Base-by-base conservation (phyloP, 495 filamentous ascomycete genomes). In the Apiosordaria backusii region DNA sequence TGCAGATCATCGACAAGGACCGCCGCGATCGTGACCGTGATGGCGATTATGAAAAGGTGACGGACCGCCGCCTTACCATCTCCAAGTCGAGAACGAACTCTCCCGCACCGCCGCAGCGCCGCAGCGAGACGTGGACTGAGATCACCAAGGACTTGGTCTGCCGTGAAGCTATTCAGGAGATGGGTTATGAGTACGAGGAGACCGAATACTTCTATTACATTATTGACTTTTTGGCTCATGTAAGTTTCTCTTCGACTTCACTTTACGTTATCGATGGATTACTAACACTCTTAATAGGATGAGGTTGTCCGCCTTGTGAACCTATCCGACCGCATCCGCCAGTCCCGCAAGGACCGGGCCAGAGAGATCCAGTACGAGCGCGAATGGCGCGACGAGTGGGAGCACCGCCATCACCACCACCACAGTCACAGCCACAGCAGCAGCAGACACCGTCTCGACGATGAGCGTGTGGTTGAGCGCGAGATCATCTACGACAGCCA, bases 71-170 rank as follows among this genome's bases (percentile, higher is more conserved):
- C 22, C 74, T 82, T 57, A 68, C 73, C 24, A 73, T 79, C 65
- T 77, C 73, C 53, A 65, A 71, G 22, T 69, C 66, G 15, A 70
- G 68, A 45, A 40, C 71, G 13, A 54, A 71, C 7, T 50, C 68
- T 13, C 71, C 52, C 10, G 52, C 52, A 18, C 52, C 52, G 22
- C 52, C 78, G 35, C 35, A 45, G 35, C 80, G 82, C 29, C 82
- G 84, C 61, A 88, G 87, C 58, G 86, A 90, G 65, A 89, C 96
- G 76, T 98, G 96, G 96, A 99, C 95, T 0, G 95, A 98, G 75
- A 93, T 99, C 70, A 96, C 93, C 7, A 97, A 96, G 79, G 92
- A 97, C 69, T 76, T 99, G 58, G 92, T 99, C 15, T 84, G 89
- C 50, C 85, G 87, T 63, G 94, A 98, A 73, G 96, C 95, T 0